Conservation (phyloP, 371 early-diverging fungal species). For the Gilbertella persicaria region DNA sequence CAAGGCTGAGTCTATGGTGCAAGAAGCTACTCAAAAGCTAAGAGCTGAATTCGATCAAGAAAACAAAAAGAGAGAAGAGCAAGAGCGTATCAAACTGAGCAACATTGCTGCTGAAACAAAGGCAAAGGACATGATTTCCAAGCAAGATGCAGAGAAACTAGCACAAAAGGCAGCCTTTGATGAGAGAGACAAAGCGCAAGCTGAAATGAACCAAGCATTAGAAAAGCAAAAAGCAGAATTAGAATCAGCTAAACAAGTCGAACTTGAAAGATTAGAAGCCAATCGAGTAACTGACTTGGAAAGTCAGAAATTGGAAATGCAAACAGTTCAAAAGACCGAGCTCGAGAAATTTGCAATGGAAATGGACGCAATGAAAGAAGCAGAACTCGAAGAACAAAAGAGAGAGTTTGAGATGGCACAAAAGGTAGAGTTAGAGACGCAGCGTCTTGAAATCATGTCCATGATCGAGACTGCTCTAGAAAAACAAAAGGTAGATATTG, state of each 20-base stretch:
- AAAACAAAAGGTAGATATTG: background rate
- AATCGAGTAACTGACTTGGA: background rate
- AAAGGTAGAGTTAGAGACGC: background rate
- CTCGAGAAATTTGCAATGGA: background rate
- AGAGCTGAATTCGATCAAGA: background rate
- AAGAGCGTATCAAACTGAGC: background rate
- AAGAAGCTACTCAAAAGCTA: background rate
- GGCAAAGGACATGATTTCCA: slow-evolving; percentile 8
- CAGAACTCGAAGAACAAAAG: slow-evolving; percentile 10
- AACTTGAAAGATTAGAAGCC: slow-evolving; percentile 4
- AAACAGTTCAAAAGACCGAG: background rate
- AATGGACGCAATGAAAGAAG: background rate
- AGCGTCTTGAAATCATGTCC: background rate
- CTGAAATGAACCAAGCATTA: slow-evolving; percentile 2
- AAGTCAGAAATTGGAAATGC: slow-evolving; percentile 1
- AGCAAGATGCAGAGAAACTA: slow-evolving; percentile 12
- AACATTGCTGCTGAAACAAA: background rate
- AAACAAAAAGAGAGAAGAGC: background rate
- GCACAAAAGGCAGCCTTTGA: slow-evolving; percentile 1
- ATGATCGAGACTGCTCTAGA: background rate
- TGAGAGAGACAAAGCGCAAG: slow-evolving; percentile 6
- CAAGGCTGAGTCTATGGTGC: background rate
- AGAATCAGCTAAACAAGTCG: background rate
- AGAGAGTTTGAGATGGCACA: background rate
- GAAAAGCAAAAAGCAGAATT: slow-evolving; percentile 9